A percentile compares a stretch with the other conserved stretches of the same genome.
Evolutionary conservation across 805 yeast species (phyloP).

Genomic region (Tetrapisispora fleetii): DNA sequence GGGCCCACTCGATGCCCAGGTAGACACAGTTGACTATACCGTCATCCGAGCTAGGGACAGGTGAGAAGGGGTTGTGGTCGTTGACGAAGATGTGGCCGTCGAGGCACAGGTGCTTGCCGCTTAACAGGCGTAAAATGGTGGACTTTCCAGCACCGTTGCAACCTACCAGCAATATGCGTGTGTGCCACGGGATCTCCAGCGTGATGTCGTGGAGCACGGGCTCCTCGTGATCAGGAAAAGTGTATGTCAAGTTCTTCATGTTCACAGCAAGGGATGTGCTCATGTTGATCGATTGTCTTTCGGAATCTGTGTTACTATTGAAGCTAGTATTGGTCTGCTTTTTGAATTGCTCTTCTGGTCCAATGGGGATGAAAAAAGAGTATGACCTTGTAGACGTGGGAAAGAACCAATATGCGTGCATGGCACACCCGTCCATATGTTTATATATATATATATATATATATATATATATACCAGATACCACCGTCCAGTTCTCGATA

Average conservation of each 20-base stretch:
- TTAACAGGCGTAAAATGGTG: conserved; percentile 70
- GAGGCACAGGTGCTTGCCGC: conserved; percentile 82
- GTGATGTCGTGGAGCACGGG: conserved; percentile 61
- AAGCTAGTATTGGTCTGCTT: no score
- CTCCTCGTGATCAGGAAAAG: conserved; percentile 46
- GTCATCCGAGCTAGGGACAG: conserved; percentile 30
- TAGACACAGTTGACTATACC: conserved; percentile 51
- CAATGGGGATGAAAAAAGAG: no score
- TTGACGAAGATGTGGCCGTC: conserved; percentile 63
- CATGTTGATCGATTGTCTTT: background rate
- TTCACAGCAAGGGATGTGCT: conserved; percentile 39
- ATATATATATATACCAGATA: no score
- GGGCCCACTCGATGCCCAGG: conserved; percentile 96
- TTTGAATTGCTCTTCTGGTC: no score
- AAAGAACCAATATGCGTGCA: no score
- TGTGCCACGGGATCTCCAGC: conserved; percentile 54
- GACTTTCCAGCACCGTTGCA: conserved; percentile 98
- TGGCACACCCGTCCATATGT: no score
- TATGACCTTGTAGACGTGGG: no score
- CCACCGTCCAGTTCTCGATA: no score
- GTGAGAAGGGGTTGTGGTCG: conserved; percentile 83
- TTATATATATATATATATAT: no score
- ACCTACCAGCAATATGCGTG: conserved; percentile 74
- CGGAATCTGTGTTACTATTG: no score
- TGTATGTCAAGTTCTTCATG: conserved; percentile 56